Base-by-base conservation (phyloP, 768 basidiomycete genomes). In the Lentinula edodes region DNA sequence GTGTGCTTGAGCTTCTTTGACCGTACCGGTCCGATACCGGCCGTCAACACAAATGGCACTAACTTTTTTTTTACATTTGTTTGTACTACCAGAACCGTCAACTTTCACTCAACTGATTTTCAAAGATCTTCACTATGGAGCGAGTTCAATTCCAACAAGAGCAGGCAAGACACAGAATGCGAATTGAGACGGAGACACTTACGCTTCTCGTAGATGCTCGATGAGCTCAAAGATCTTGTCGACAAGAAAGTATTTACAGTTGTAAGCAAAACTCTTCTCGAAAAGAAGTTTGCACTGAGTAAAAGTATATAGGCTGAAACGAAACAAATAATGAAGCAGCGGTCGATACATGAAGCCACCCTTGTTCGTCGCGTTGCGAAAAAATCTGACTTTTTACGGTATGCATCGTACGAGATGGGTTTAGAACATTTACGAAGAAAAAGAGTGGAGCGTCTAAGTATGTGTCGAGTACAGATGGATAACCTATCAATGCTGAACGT, bases 81-180 rank as follows among this genome's bases (percentile, higher is more conserved):
- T 28, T 28, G 28, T 36, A 39, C 63, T 18, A 45, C 28, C 52
- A 43, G 39, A 9, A 48, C 18, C 12, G 28, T 43, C 35, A 36
- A 34, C 15, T 18, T 45, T 28, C n/a, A 12, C 28, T 28, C 28
- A 28, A 28, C 28, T 28, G 28, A 16, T 46, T 20, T 28, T 52
- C 58, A 45, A 13, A 38, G 9, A 5, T 32, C n/a, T 16, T 51
- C 66, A 74, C 23, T 63, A 95, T 98, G 95, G 95, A 98, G 81
- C 84, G 92, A 65, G 94, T 96, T 0, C 90, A 96, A 62, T 95
- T 89, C 68, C 87, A 95, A 74, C 91, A 95, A 73, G 94, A 96
- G 86, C 89, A 91, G 86, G 88, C 83, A 60, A 55, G 77, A 60
- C 52, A 6, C 6, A 43, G 38, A 3, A 7, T 8, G 18, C 39